phyloP scores from a whole-genome alignment of 305 asterid genomes.

The Fraxinus floribunda region DNA sequence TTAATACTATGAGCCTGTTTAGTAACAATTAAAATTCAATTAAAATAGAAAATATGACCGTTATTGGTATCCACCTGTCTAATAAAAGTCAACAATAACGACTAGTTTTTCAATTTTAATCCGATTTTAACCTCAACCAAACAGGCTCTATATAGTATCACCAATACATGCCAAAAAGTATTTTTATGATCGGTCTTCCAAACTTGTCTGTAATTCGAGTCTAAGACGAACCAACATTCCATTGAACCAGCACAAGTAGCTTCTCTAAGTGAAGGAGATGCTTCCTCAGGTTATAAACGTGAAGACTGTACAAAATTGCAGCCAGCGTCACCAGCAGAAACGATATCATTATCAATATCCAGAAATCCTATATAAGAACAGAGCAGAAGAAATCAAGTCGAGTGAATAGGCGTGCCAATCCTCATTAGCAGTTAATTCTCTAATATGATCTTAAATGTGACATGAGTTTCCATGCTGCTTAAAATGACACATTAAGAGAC shows the following conservation, averaged over 20 bases:
- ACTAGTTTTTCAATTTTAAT: no score
- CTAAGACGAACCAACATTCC: constrained; percentile 21
- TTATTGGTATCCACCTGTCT: no score
- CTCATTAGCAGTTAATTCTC: neutral
- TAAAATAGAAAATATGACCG: no score
- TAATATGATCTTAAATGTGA: neutral
- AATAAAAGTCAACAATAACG: no score
- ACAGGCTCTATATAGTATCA: neutral
- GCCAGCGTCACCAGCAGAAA: constrained; percentile 64
- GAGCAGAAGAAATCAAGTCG: neutral
- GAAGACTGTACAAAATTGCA: constrained; percentile 53
- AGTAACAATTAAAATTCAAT: no score
- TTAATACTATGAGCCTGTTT: neutral
- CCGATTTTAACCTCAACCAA: no score
- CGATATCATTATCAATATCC: constrained; percentile 67
- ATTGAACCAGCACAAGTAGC: constrained; percentile 24
- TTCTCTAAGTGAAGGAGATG: constrained; percentile 72
- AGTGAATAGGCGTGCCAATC: neutral
- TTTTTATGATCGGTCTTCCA: neutral
- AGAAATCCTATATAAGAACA: constrained; percentile 49
- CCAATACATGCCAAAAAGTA: neutral
- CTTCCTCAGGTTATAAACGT: constrained; percentile 56
- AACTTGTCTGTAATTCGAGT: neutral
- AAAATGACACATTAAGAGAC: neutral
- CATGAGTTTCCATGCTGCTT: neutral